These are phyloP conservation scores for Piper betle DNA, from an alignment of 164 flowering plant genomes.

Conservation along the genomic window DNA sequence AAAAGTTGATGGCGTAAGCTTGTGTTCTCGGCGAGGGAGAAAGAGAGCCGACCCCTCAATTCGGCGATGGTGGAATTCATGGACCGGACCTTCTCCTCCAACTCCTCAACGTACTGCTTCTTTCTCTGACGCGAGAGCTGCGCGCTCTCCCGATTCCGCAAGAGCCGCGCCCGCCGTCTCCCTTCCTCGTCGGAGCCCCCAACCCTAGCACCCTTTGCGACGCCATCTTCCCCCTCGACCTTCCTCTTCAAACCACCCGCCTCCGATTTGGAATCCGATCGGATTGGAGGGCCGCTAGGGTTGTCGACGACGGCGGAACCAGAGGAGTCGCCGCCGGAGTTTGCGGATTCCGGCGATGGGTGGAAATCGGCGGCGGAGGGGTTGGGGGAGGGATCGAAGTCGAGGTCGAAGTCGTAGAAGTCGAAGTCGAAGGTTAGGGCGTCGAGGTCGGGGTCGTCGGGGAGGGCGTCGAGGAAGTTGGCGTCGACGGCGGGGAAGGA, in stretches of 20 bases:
- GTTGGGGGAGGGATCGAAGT: too few species aligned
- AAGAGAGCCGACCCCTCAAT: constrained; percentile 57
- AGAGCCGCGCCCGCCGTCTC: constrained; percentile 63
- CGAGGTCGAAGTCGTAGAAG: constrained; percentile 1
- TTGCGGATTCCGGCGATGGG: too few species aligned
- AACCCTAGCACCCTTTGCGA: constrained; percentile 26
- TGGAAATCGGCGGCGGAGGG: too few species aligned
- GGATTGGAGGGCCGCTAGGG: background rate
- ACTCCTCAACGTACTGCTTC: constrained; percentile 94
- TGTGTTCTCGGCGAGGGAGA: constrained; percentile 68
- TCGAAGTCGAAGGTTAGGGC: constrained; percentile 41
- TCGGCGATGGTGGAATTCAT: constrained; percentile 81
- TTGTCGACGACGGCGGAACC: constrained; percentile 1
- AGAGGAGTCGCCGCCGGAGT: too few species aligned
- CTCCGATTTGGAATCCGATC: constrained; percentile 1
- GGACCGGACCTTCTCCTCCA: constrained; percentile 76
- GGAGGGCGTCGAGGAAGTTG: constrained; percentile 10
- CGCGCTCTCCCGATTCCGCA: constrained; percentile 95
- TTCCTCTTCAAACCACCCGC: constrained; percentile 45
- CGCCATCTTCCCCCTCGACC: constrained; percentile 33
- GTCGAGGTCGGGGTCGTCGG: constrained; percentile 12
- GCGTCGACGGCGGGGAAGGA: constrained; percentile 26
- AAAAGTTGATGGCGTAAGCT: constrained; percentile 63
- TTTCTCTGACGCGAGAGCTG: constrained; percentile 92
- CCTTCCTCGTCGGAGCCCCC: constrained; percentile 38